A percentile compares a stretch with the other conserved stretches of the same genome.
Evolutionary conservation across 805 yeast genomes (phyloP).

Genomic region (Dipodascus albidus): DNA sequence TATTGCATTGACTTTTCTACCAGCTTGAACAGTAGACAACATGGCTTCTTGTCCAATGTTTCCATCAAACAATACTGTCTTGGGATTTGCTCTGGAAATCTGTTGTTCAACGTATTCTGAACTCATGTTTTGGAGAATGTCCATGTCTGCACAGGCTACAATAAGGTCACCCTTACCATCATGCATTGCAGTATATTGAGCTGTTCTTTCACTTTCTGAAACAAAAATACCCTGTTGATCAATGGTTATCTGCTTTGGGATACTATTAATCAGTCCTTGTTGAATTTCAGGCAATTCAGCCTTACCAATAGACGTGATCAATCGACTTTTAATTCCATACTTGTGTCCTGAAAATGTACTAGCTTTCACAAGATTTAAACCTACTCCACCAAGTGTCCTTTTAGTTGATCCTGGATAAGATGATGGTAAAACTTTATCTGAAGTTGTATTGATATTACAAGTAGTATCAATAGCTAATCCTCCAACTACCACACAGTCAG

Average conservation of each 20-base stretch:
- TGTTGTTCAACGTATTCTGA: conserved; percentile 31
- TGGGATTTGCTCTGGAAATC: conserved; percentile 34
- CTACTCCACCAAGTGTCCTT: conserved; percentile 74
- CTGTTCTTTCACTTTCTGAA: conserved; percentile 32
- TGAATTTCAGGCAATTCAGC: conserved; percentile 28
- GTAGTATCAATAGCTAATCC: conserved; percentile 68
- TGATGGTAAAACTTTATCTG: conserved; percentile 19
- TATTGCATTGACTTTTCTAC: conserved; percentile 18
- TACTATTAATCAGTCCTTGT: conserved; percentile 3
- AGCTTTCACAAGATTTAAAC: conserved; percentile 66
- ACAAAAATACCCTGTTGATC: conserved; percentile 32
- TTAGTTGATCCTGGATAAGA: conserved; percentile 49
- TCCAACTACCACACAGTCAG: conserved; percentile 46
- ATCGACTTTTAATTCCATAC: conserved; percentile 22
- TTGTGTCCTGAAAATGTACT: conserved; percentile 28
- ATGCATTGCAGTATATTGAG: conserved; percentile 67
- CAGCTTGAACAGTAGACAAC: conserved; percentile 26
- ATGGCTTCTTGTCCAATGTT: conserved; percentile 42
- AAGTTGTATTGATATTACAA: conserved; percentile 32
- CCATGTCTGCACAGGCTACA: conserved; percentile 80
- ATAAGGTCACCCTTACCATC: conserved; percentile 48
- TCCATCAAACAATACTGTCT: conserved; percentile 50
- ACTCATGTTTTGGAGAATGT: conserved; percentile 43
- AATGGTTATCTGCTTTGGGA: conserved; percentile 4
- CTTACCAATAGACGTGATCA: conserved; percentile 52